phyloP scores from a whole-genome alignment of 306 rosid species.

The Coriaria nepalensis region DNA sequence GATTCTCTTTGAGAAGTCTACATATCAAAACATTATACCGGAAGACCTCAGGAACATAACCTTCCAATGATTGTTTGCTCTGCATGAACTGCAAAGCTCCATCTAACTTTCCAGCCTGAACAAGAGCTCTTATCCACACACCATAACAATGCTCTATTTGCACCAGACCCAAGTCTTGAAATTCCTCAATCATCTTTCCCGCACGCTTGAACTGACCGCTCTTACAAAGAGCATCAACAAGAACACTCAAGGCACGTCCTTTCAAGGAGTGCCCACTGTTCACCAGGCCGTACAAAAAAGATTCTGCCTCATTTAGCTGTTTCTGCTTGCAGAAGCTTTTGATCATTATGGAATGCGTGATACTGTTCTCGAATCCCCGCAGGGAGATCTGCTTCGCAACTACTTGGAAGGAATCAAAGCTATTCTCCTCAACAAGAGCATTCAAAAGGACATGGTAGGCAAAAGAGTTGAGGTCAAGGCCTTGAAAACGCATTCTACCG shows the following conservation, averaged over 20 bases:
- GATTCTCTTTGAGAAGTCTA: constrained; percentile 48
- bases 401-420: constrained; percentile 28
- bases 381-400: constrained; percentile 36
- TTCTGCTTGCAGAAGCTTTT: constrained; percentile 45
- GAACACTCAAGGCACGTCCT: constrained; percentile 26
- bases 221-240: constrained; percentile 46
- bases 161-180: constrained; percentile 20
- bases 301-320: constrained; percentile 42
- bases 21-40: constrained; percentile 48
- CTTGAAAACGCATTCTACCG: constrained; percentile 60
- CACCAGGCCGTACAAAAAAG: constrained; percentile 22
- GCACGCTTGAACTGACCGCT: constrained; percentile 32
- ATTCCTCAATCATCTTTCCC: constrained; percentile 31
- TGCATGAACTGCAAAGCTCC: constrained; percentile 43
- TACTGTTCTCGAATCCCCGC: constrained; percentile 31
- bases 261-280: constrained; percentile 17
- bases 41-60: constrained; percentile 34
- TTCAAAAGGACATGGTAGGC: constrained; percentile 49
- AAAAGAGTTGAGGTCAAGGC: constrained; percentile 43
- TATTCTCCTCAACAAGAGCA: constrained; percentile 38
- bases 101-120: constrained; percentile 36
- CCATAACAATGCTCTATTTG: constrained; percentile 35
- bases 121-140: constrained; percentile 49
- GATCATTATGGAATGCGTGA: constrained; percentile 28
- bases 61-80: constrained; percentile 32